A percentile compares a stretch with the other conserved stretches of the same genome.
These are phyloP conservation scores for Sugiyamaella marilandica DNA, from an alignment of 805 yeast species.

Conservation along the genomic window DNA sequence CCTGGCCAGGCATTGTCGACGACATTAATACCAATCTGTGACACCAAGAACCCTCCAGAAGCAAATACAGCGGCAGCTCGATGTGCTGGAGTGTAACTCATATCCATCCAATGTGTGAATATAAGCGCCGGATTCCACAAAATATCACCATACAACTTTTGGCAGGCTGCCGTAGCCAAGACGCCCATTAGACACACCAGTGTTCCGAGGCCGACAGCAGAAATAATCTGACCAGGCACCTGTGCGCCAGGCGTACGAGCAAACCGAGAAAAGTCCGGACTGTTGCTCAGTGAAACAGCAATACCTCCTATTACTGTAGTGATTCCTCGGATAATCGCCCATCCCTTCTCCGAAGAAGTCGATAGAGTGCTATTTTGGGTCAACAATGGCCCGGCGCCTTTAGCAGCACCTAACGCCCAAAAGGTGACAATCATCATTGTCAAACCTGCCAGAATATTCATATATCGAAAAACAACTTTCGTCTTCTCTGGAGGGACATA, in stretches of 20 bases:
- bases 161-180: conserved; percentile 42
- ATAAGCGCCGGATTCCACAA: conserved; percentile 46
- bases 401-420: conserved; percentile 27
- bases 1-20: conserved; percentile 45
- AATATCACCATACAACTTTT: conserved; percentile 37
- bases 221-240: conserved; percentile 37
- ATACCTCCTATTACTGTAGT: conserved; percentile 38
- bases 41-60: conserved; percentile 23
- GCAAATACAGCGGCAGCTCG: conserved; percentile 49
- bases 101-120: conserved; percentile 36
- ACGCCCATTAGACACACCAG: conserved; percentile 46
- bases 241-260: conserved; percentile 37
- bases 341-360: conserved; percentile 27
- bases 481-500: conserved; percentile 25
- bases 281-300: conserved; percentile 39
- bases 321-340: conserved; percentile 41
- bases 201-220: conserved; percentile 38
- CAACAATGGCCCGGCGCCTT: conserved; percentile 33
- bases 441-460: conserved; percentile 30
- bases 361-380: conserved; percentile 42
- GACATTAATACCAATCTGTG: conserved; percentile 11
- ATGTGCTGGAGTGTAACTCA: conserved; percentile 34
- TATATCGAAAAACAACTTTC: conserved; percentile 34
- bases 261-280: conserved; percentile 42
- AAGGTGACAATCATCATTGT: conserved; percentile 44